Conservation (phyloP, 441 rosid genomes). For the Croton laevigatus region DNA sequence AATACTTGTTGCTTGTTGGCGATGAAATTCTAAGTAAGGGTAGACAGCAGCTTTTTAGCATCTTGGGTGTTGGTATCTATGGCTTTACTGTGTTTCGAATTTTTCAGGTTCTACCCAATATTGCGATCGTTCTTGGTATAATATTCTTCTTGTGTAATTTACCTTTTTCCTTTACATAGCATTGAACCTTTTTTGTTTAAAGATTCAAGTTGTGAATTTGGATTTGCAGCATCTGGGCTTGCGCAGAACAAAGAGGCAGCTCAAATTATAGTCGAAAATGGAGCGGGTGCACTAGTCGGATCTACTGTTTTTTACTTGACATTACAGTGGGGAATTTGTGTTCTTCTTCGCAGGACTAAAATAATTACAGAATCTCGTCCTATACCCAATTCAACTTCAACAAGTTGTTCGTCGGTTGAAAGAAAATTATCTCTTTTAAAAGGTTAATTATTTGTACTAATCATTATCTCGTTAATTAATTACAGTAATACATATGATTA, state of each 20-base stretch:
- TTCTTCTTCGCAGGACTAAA: constrained; percentile 5
- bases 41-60: constrained; percentile 15
- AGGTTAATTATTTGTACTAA: constrained; percentile 5
- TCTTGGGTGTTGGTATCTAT: constrained; percentile 21
- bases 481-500: neutral
- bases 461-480: neutral
- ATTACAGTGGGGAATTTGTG: constrained; percentile 25
- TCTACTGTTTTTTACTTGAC: constrained; percentile 22
- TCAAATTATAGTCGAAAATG: constrained; percentile 4
- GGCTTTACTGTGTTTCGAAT: constrained; percentile 17
- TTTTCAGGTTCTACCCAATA: constrained; percentile 14
- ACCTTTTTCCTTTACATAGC: neutral
- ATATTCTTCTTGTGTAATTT: neutral
- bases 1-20: constrained; percentile 21
- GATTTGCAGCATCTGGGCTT: constrained; percentile 20
- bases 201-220: neutral
- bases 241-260: constrained; percentile 10
- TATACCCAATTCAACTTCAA: neutral
- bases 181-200: too few relatives aligned
- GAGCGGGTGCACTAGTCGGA: constrained; percentile 17
- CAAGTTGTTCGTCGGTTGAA: neutral
- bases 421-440: constrained; percentile 1
- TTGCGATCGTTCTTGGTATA: constrained; percentile 13
- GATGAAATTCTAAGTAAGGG: constrained; percentile 15
- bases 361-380: neutral